Evolutionary conservation across 2,329 filamentous ascomycete genomes (phyloP), one percentile per base, ranked within the genome.

Genomic region (Ophiosphaerella narmari): DNA sequence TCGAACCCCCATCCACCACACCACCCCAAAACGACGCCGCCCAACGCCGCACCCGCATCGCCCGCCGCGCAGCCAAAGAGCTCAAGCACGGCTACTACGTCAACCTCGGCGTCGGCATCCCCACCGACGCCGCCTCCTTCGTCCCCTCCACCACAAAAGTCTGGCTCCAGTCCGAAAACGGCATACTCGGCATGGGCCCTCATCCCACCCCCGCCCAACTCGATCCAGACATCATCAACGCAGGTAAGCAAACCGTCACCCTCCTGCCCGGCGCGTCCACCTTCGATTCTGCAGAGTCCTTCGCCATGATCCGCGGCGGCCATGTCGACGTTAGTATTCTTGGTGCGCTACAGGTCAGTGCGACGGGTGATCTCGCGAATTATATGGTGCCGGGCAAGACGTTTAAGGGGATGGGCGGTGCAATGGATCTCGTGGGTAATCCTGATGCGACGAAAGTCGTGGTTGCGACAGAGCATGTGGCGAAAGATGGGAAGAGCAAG

Each of bases 81-180:
- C 93, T 96, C 78, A 90, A 93, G 82, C 91, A 95, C 73, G 91
- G 91, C 75, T 94, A 93, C 89, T 95, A 95, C 73, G 91, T 90
- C 60, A 96, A 96, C 75, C 76, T 96, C 48, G 91, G 91, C 52
- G 95, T 96, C 61, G 91, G 91, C 51, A 95, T 96, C 86, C 91
- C 91, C 42, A 96, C 94, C 85, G 82, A 94, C 43, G 91, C 91
- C 1, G 90, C 91, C 2, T 86, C 83, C 48, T 96, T 93, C 66
- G 89, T 96, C 2, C 68, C 68, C 4, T 45, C 60, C 2, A 61
- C 56, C 7, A 63, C 63, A 16, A 87, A 93, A 72, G 91, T 78
- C 2, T 75, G 74, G 69, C 62, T 78, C 5, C 76, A 96, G 78
- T 91, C 66, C 46, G 76, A 78, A 50, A 78, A 78, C 60, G 76